Conservation (phyloP, 1,139 yeast species). For the Blastobotrys capitulatus region DNA sequence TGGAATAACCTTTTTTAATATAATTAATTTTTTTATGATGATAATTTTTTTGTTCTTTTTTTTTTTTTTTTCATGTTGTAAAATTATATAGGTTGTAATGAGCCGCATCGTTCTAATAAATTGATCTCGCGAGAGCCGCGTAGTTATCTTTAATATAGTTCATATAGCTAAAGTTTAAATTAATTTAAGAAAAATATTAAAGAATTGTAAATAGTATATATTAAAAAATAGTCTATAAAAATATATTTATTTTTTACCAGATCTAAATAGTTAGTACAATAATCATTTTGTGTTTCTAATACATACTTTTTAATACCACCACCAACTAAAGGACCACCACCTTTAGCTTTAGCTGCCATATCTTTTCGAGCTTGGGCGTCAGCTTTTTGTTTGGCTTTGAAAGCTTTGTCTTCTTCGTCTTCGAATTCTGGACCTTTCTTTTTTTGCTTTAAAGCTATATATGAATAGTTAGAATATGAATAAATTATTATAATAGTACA, state of each 20-base stretch:
- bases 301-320: constrained; percentile 88
- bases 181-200: too few species aligned
- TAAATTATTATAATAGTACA: constrained; percentile 19
- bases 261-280: background rate
- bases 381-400: constrained; percentile 90
- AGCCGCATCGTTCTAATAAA: too few species aligned
- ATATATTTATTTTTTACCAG: constrained; percentile 9
- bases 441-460: constrained; percentile 39
- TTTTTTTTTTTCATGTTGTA: too few species aligned
- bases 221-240: background rate
- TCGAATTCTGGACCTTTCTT: constrained; percentile 64
- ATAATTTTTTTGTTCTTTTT: background rate
- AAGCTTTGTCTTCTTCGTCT: constrained; percentile 86
- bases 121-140: too few species aligned
- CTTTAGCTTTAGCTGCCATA: constrained; percentile 78
- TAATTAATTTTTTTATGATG: background rate
- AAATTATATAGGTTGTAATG: too few species aligned
- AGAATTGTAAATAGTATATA: too few species aligned
- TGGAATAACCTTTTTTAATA: background rate
- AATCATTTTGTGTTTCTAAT: too few species aligned
- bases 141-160: too few species aligned
- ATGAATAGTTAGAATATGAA: background rate
- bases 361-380: constrained; percentile 91
- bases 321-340: constrained; percentile 86
- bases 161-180: too few species aligned